These are phyloP conservation scores for Sequoia sempervirens DNA, from an alignment of 75 land plant genomes.

Conservation along the genomic window DNA sequence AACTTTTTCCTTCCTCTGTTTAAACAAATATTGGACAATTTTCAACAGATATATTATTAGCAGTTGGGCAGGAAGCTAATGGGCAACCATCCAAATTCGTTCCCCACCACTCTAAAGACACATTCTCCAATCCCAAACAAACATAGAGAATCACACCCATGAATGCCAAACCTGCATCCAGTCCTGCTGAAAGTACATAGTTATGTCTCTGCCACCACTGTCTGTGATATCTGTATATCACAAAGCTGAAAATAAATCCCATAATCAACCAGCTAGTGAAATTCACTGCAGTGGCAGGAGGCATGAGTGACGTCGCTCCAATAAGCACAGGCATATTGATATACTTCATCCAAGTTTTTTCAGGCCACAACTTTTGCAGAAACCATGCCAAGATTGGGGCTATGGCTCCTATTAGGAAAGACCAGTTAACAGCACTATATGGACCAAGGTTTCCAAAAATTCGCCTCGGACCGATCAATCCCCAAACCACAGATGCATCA, in stretches of 20 bases:
- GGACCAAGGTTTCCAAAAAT: slow-evolving; percentile 47
- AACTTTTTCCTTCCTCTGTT: no score
- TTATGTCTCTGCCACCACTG: slow-evolving; percentile 47
- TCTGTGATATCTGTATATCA: slow-evolving; percentile 27
- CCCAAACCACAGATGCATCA: slow-evolving; percentile 66
- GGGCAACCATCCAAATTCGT: slow-evolving; percentile 33
- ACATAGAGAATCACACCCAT: slow-evolving; percentile 42
- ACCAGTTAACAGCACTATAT: slow-evolving; percentile 43
- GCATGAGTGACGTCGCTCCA: slow-evolving; percentile 49
- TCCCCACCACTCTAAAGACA: slow-evolving; percentile 34
- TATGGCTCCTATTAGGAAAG: slow-evolving; percentile 47
- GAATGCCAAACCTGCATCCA: slow-evolving; percentile 42
- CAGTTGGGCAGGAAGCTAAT: slow-evolving; percentile 30
- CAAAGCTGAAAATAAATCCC: slow-evolving; percentile 34
- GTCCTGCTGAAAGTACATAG: slow-evolving; percentile 37
- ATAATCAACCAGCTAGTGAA: slow-evolving; percentile 37
- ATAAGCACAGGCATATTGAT: slow-evolving; percentile 56
- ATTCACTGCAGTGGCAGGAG: slow-evolving; percentile 38
- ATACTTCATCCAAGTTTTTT: slow-evolving; percentile 34
- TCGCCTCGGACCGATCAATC: slow-evolving; percentile 45
- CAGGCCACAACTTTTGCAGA: slow-evolving; percentile 31
- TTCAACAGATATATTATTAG: slow-evolving; percentile 14
- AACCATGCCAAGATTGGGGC: slow-evolving; percentile 50
- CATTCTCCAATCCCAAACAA: slow-evolving; percentile 15
- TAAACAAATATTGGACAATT: slow-evolving; percentile 30